Conservation (phyloP, 176 grass and related monocot species). For the Musa beccarii region DNA sequence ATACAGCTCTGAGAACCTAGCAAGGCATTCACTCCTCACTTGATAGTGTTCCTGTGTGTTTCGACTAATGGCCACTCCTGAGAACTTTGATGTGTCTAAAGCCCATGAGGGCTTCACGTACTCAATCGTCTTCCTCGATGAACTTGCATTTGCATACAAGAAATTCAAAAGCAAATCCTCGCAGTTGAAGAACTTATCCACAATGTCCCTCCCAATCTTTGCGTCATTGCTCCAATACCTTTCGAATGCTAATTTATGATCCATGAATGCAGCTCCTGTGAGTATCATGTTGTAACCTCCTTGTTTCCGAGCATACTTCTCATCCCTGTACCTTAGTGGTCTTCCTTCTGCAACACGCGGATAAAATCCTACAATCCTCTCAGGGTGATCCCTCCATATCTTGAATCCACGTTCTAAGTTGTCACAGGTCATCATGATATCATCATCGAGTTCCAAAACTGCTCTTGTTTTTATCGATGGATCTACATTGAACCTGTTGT, state of each 20-base stretch:
- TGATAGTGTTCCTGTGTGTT: constrained; percentile 65
- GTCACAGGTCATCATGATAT: constrained; percentile 95
- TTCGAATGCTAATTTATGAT: constrained; percentile 66
- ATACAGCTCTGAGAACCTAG: constrained; percentile 59
- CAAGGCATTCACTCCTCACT: constrained; percentile 68
- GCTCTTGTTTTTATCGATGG: constrained; percentile 60
- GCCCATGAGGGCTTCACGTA: constrained; percentile 90
- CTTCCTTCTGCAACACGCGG: constrained; percentile 60
- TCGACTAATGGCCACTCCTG: constrained; percentile 66
- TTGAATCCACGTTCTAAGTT: constrained; percentile 88
- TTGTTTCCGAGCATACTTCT: constrained; percentile 43
- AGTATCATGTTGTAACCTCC: constrained; percentile 81
- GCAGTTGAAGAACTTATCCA: constrained; percentile 71
- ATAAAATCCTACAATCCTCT: constrained; percentile 72
- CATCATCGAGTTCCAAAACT: constrained; percentile 92
- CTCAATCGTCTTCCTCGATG: constrained; percentile 38
- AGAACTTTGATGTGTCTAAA: constrained; percentile 92
- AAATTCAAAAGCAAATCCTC: constrained; percentile 90
- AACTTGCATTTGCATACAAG: constrained; percentile 69
- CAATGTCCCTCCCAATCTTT: constrained; percentile 43
- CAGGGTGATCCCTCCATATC: constrained; percentile 65
- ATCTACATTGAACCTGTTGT: constrained; percentile 90
- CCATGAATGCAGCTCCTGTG: constrained; percentile 89
- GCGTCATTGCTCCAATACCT: constrained; percentile 67
- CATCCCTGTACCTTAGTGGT: constrained; percentile 51